Conservation (phyloP, 192 early-diverging fungal species). For the Entophlyctis helioformis region DNA sequence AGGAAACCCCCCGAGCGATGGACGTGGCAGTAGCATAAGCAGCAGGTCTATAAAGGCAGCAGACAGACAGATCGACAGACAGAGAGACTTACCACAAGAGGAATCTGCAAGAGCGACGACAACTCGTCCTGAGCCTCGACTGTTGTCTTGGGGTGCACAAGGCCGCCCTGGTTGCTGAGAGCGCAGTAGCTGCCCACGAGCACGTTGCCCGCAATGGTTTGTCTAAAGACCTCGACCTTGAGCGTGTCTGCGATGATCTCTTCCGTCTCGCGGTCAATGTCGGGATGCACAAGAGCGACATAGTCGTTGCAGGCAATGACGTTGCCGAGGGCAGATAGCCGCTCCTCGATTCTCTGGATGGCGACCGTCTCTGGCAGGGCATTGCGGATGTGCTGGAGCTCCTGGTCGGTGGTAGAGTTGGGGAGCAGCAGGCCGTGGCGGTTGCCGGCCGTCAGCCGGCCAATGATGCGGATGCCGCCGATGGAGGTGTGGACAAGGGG, state of each 20-base stretch:
- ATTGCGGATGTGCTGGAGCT: conserved; percentile 94
- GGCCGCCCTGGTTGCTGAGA: conserved; percentile 93
- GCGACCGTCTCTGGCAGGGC: conserved; percentile 84
- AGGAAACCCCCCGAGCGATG: no score
- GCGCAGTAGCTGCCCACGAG: conserved; percentile 92
- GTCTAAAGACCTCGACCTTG: conserved; percentile 95
- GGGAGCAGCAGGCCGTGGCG: conserved; percentile 89
- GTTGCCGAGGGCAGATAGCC: conserved; percentile 93
- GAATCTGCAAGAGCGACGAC: conserved; percentile 91
- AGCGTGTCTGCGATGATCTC: conserved; percentile 99
- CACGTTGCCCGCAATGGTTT: conserved; percentile 96
- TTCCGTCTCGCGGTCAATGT: conserved; percentile 96
- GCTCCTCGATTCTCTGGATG: conserved; percentile 96
- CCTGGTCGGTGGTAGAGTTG: conserved; percentile 86
- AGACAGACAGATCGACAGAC: conserved; percentile 2
- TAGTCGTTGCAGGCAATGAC: conserved; percentile 99
- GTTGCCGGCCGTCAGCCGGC: conserved; percentile 89
- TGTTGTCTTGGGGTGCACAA: conserved; percentile 89
- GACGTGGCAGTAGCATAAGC: no score
- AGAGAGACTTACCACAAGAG: conserved; percentile 50
- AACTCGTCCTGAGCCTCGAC: conserved; percentile 98
- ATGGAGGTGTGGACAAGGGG: conserved; percentile 95
- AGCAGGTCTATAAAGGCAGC: no score
- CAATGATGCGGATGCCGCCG: conserved; percentile 92
- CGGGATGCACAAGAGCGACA: conserved; percentile 95